Percentiles rank a stretch among this genome's conserved stretches.
Evolutionary conservation across 148 eudicot species (phyloP).

Genomic region (Vaccinium darrowii): DNA sequence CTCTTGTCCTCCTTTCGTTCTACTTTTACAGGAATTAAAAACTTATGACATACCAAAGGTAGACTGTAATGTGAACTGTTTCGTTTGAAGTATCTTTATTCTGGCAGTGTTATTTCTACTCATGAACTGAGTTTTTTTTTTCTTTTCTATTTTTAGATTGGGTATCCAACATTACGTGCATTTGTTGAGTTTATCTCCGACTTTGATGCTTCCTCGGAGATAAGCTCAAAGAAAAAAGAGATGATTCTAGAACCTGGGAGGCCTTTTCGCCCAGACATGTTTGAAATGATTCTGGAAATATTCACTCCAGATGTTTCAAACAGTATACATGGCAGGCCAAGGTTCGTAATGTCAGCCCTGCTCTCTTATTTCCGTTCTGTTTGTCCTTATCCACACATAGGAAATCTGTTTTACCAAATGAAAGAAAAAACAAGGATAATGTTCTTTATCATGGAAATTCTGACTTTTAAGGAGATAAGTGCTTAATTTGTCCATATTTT

Average conservation of each 20-base stretch:
- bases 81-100: neutral
- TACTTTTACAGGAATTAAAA: constrained; percentile 62
- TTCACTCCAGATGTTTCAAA: constrained; percentile 79
- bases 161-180: constrained; percentile 66
- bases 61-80: constrained; percentile 27
- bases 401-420: neutral
- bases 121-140: neutral
- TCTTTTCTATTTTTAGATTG: constrained; percentile 36
- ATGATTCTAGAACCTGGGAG: constrained; percentile 56
- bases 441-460: neutral
- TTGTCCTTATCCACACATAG: neutral
- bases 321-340: constrained; percentile 70
- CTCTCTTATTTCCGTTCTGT: neutral
- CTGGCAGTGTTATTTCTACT: neutral
- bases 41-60: constrained; percentile 62
- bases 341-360: constrained; percentile 34
- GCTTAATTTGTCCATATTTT: neutral
- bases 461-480: neutral
- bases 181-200: constrained; percentile 68
- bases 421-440: neutral
- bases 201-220: constrained; percentile 51
- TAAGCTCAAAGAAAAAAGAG: constrained; percentile 47
- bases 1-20: constrained; percentile 76
- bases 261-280: constrained; percentile 79
- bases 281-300: constrained; percentile 60